phyloP scores from a whole-genome alignment of 176 grass and related monocot species.

The Aegilops sharonensis region DNA sequence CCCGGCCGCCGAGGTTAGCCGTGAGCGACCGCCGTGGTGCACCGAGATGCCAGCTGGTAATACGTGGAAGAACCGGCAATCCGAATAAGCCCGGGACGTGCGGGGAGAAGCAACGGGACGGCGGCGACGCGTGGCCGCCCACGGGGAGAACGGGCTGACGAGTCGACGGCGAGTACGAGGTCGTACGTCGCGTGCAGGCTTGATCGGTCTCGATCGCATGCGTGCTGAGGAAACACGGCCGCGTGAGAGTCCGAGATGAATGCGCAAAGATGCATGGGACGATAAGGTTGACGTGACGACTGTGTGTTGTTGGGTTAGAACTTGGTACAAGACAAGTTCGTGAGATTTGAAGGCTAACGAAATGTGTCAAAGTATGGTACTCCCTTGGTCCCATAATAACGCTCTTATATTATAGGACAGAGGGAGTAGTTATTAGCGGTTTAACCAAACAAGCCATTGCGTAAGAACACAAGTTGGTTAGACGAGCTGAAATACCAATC shows the following conservation, averaged over 20 bases:
- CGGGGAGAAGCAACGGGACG: not conserved
- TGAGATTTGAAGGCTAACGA: not conserved
- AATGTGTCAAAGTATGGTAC: not conserved
- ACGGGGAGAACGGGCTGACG: not conserved
- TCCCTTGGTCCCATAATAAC: too few species aligned
- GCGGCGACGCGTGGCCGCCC: too few species aligned
- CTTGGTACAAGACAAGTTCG: not conserved
- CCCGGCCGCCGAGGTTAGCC: constrained; percentile 19
- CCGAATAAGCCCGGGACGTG: not conserved
- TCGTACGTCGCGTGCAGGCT: not conserved
- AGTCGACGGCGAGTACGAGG: not conserved
- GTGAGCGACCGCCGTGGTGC: not conserved
- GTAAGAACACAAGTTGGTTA: too few species aligned
- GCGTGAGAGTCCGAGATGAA: not conserved
- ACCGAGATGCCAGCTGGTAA: not conserved
- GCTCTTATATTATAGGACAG: too few species aligned
- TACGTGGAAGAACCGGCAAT: not conserved
- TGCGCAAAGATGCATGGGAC: not conserved
- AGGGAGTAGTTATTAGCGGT: too few species aligned
- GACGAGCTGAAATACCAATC: too few species aligned
- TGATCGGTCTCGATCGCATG: not conserved
- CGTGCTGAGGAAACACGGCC: not conserved
- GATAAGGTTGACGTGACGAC: not conserved
- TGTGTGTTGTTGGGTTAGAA: not conserved
- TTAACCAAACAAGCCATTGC: too few species aligned